These are phyloP conservation scores for Wolfiporia cocos DNA, from an alignment of 1,284 basidiomycete species.

Conservation along the genomic window DNA sequence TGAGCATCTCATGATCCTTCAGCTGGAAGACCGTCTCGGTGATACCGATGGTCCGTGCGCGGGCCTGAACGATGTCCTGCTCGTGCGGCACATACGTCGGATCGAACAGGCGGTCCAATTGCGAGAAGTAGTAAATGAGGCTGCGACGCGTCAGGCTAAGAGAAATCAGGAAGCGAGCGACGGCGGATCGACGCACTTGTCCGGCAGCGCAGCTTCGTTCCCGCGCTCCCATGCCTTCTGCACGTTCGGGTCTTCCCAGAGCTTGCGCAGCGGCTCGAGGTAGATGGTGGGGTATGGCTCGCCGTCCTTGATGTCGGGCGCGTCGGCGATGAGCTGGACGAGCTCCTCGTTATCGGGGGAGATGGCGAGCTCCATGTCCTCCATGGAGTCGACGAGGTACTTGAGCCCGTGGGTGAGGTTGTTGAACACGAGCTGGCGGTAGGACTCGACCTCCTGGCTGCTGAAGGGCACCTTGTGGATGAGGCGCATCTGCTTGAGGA, in stretches of 20 bases:
- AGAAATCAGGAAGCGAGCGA: no score
- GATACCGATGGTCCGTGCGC: constrained; percentile 89
- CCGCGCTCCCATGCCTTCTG: constrained; percentile 70
- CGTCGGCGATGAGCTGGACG: constrained; percentile 62
- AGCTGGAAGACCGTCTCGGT: constrained; percentile 87
- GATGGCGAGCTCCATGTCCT: constrained; percentile 78
- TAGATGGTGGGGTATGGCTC: constrained; percentile 71
- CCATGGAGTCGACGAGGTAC: constrained; percentile 82
- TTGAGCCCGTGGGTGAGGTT: constrained; percentile 87
- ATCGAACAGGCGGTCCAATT: constrained; percentile 77
- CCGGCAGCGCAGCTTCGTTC: constrained; percentile 84
- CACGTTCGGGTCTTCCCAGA: constrained; percentile 80
- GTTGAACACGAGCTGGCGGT: constrained; percentile 85
- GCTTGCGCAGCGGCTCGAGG: constrained; percentile 55
- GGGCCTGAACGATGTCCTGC: constrained; percentile 81
- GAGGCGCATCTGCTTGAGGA: constrained; percentile 91
- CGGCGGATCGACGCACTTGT: constrained; percentile 61
- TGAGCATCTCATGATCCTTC: constrained; percentile 70
- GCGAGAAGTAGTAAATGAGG: constrained; percentile 68
- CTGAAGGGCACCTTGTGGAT: constrained; percentile 81
- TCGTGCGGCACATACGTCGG: constrained; percentile 68
- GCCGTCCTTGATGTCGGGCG: constrained; percentile 70
- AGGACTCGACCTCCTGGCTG: constrained; percentile 69
- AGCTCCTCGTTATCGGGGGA: constrained; percentile 48
- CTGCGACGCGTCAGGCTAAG: constrained; percentile 35